Percentiles rank a stretch among this genome's conserved stretches.
Conservation (phyloP, 2,329 filamentous ascomycete genomes). For the Furcasterigmium sp. region DNA sequence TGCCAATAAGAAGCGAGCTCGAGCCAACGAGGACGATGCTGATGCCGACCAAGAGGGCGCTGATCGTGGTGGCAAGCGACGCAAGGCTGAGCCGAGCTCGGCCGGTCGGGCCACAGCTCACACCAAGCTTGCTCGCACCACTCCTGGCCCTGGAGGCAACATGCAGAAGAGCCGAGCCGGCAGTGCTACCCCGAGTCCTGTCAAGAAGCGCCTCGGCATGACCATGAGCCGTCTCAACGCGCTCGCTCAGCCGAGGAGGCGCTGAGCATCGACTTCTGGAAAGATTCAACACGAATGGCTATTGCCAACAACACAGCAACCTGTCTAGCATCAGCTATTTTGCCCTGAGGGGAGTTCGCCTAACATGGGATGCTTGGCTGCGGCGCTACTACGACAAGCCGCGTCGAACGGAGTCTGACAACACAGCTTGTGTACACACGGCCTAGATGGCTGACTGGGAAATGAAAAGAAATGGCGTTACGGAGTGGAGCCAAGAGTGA, state of each 20-base stretch:
- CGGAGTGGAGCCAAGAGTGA: background rate
- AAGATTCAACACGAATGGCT: too few relatives aligned
- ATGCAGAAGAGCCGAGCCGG: constrained; percentile 26
- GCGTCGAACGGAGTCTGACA: background rate
- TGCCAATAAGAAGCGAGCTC: constrained; percentile 59
- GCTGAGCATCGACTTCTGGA: constrained; percentile 31
- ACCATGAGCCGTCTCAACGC: constrained; percentile 57
- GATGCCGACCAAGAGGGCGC: constrained; percentile 52
- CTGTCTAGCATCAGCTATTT: background rate
- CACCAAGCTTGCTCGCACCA: constrained; percentile 12
- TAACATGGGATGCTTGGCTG: background rate
- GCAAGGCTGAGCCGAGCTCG: constrained; percentile 36
- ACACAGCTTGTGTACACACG: background rate
- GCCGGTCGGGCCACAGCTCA: background rate
- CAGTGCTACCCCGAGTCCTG: constrained; percentile 32
- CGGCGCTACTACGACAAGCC: background rate
- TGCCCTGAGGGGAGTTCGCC: background rate
- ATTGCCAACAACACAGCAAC: background rate
- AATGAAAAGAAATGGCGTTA: background rate
- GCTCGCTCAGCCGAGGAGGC: constrained; percentile 55
- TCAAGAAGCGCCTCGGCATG: constrained; percentile 47
- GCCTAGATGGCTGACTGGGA: background rate
- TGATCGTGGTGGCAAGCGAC: constrained; percentile 53
- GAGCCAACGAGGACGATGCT: constrained; percentile 51
- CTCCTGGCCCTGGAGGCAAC: constrained; percentile 21